Evolutionary conservation across 805 yeast species (phyloP), one percentile per base, ranked within the genome.

Genomic region (Candida patagonica): DNA sequence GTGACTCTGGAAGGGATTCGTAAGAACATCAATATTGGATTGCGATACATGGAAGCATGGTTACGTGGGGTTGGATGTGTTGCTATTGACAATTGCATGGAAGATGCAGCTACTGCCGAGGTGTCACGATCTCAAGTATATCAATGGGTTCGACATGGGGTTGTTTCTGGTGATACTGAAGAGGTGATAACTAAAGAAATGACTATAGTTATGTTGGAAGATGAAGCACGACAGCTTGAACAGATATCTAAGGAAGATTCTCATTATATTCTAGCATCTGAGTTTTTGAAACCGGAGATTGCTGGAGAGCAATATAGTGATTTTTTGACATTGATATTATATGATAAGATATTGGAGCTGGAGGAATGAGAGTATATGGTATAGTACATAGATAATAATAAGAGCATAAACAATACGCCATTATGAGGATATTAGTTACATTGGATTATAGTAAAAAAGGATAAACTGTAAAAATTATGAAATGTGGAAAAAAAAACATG

Each of bases 21-120:
- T 54, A 62, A 71, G 49, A 77, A 74, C 59, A 62, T 77, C 44
- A 63, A 66, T 54, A 74, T 77, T 58, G 83, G 82, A 26, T 66
- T 78, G 45, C 69, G 77, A 16, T 77, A 78, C 62, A 74, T 76
- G 62, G 83, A 76, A 62, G 81, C 81, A 22, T 77, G 83, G 83
- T 73, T 78, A 48, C 65, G 80, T 45, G 78, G 79, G 38, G 57
- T 72, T 41, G 84, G 84, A 5, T 76, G 82, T 59, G 82, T 78
- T 37, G 83, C 84, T 40, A 77, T 78, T 60, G 76, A 78, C 66
- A 74, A 70, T 57, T 67, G 77, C 58, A 78, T 78, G 84, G 84
- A 78, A 61, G 84, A 78, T 52, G 84, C 84, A 21, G 83, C 83
- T 37, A 78, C 83, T 38, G 84, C 83, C 35, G 83, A 78, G 57